Percentiles rank a stretch among this genome's conserved stretches.
Evolutionary conservation across 2,329 filamentous ascomycete genomes (phyloP).

Genomic region (Microsporum ferrugineum): DNA sequence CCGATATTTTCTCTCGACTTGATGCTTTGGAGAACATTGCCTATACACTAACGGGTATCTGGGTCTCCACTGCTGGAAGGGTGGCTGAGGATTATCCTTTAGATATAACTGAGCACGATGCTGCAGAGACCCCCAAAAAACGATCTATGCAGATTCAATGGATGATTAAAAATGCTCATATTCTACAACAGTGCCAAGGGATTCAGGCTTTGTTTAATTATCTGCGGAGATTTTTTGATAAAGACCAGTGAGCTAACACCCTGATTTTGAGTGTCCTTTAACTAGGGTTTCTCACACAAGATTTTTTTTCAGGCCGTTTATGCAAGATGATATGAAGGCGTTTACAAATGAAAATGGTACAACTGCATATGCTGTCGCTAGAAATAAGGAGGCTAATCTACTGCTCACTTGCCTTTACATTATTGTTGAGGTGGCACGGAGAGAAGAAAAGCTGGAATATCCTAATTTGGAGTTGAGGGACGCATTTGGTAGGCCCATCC

Average conservation of each 20-base stretch:
- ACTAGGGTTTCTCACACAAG: not conserved
- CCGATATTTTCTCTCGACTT: slow-evolving; percentile 32
- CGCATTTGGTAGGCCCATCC: slow-evolving; percentile 12
- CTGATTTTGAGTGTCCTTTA: not conserved
- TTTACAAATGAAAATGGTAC: slow-evolving; percentile 24
- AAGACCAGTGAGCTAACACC: slow-evolving; percentile 18
- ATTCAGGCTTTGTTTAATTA: slow-evolving; percentile 28
- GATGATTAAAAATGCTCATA: slow-evolving; percentile 34
- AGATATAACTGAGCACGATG: slow-evolving; percentile 27
- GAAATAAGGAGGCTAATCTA: slow-evolving; percentile 32
- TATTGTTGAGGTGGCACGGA: slow-evolving; percentile 31
- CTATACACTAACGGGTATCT: slow-evolving; percentile 54
- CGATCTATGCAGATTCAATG: slow-evolving; percentile 38
- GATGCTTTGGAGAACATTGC: slow-evolving; percentile 37
- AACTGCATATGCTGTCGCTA: slow-evolving; percentile 26
- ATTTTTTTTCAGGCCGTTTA: not conserved
- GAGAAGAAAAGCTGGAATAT: slow-evolving; percentile 19
- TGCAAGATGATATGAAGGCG: slow-evolving; percentile 12
- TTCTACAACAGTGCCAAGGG: slow-evolving; percentile 28
- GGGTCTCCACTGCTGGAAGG: slow-evolving; percentile 54
- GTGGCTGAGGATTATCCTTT: slow-evolving; percentile 21
- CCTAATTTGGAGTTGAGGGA: slow-evolving; percentile 9
- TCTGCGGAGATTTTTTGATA: slow-evolving; percentile 31
- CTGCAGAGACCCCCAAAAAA: slow-evolving; percentile 35
- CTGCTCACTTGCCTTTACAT: slow-evolving; percentile 35